phyloP scores from a whole-genome alignment of 768 basidiomycete species.

The Fistulinella prunicolor region DNA sequence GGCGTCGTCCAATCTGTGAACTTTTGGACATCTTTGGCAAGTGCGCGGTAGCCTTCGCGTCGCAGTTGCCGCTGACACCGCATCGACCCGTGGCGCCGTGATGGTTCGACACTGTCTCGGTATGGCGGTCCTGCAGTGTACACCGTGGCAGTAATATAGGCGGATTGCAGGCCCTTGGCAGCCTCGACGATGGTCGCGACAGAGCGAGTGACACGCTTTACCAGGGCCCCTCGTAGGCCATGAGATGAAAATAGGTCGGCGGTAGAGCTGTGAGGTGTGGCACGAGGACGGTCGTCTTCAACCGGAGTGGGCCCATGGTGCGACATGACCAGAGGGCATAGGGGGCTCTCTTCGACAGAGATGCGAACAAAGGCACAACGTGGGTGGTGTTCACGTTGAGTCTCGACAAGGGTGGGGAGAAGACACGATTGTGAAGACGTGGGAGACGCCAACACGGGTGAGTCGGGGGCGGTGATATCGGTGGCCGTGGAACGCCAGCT shows the following conservation, averaged over 20 bases:
- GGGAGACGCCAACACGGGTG: constrained; percentile 34
- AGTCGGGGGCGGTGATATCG: constrained; percentile 31
- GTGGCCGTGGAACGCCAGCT: constrained; percentile 40
- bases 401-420: constrained; percentile 29
- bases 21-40: constrained; percentile 39
- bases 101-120: constrained; percentile 11
- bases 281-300: constrained; percentile 21
- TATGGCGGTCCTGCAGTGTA: constrained; percentile 39
- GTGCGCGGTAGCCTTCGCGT: constrained; percentile 45
- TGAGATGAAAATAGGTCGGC: constrained; percentile 1
- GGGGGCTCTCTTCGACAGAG: constrained; percentile 37
- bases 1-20: constrained; percentile 32
- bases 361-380: constrained; percentile 35
- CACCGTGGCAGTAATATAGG: constrained; percentile 53
- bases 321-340: constrained; percentile 18
- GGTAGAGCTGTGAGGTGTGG: constrained; percentile 1
- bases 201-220: constrained; percentile 34
- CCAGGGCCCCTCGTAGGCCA: constrained; percentile 12
- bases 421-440: constrained; percentile 21
- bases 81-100: constrained; percentile 14
- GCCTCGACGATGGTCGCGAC: constrained; percentile 45
- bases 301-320: neutral
- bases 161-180: constrained; percentile 55
- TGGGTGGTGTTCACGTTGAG: constrained; percentile 36
- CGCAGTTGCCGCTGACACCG: constrained; percentile 15